Conservation (phyloP, 2,329 filamentous ascomycete species). For the Sporothrix brasiliensis region DNA sequence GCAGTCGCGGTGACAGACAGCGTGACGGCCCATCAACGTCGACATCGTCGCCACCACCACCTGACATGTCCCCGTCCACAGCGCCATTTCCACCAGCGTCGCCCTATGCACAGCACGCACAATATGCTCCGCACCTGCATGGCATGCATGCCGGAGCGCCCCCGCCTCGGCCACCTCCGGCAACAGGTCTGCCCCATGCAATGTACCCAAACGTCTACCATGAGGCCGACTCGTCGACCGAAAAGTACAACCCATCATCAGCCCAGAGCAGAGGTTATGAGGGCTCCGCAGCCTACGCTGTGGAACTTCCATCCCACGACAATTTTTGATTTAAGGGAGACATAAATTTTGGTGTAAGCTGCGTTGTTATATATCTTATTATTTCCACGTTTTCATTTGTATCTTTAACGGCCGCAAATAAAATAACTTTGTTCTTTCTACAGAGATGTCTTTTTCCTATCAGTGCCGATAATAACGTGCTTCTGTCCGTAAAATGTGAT, state of each 20-base stretch:
- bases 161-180: neutral
- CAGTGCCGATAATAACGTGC: too few species aligned
- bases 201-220: conserved; percentile 14
- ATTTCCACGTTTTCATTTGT: too few species aligned
- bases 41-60: neutral
- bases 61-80: neutral
- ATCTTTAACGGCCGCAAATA: too few species aligned
- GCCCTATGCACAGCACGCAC: conserved; percentile 2
- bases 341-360: too few species aligned
- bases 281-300: neutral
- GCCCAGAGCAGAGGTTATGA: neutral
- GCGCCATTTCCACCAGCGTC: neutral
- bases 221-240: neutral
- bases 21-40: neutral
- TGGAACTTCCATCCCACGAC: neutral
- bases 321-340: neutral
- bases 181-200: neutral
- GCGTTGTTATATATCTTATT: too few species aligned
- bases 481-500: too few species aligned
- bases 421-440: too few species aligned
- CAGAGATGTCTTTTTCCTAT: too few species aligned
- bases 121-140: neutral
- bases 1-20: neutral
- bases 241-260: neutral
- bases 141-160: neutral